phyloP scores from a whole-genome alignment of 164 flowering plant genomes.

The Vitis rupestris region DNA sequence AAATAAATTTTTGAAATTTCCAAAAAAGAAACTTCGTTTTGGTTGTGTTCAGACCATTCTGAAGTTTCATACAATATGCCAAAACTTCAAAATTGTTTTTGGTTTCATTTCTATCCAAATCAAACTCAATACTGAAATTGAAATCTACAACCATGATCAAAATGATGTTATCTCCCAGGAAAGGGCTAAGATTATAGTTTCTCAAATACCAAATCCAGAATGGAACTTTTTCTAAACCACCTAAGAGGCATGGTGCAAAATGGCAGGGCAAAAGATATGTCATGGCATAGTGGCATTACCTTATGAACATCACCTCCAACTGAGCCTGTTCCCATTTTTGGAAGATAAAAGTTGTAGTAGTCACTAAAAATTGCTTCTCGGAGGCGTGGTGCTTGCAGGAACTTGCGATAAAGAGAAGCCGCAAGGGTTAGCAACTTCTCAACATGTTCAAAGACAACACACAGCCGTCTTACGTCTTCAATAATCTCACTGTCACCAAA shows the following conservation, averaged over 20 bases:
- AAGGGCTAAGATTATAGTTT: background rate
- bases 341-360: slow-evolving; percentile 56
- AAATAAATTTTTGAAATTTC: no score
- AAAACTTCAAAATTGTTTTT: no score
- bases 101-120: no score
- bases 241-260: background rate
- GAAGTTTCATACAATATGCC: no score
- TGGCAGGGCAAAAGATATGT: slow-evolving; percentile 1
- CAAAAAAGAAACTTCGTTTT: no score
- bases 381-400: slow-evolving; percentile 65
- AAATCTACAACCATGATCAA: background rate
- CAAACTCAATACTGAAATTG: background rate
- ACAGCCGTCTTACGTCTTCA: slow-evolving; percentile 58
- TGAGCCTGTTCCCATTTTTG: slow-evolving; percentile 63
- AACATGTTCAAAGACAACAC: slow-evolving; percentile 67
- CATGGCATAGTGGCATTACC: slow-evolving; percentile 30
- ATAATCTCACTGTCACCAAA: slow-evolving; percentile 40
- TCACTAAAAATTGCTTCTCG: slow-evolving; percentile 63
- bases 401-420: slow-evolving; percentile 84
- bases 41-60: no score
- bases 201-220: no score
- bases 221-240: no score
- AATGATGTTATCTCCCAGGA: background rate
- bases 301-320: slow-evolving; percentile 14
- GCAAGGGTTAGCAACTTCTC: slow-evolving; percentile 72